Conservation (phyloP, 2,329 filamentous ascomycete genomes). For the Hymenoscyphus scutula region DNA sequence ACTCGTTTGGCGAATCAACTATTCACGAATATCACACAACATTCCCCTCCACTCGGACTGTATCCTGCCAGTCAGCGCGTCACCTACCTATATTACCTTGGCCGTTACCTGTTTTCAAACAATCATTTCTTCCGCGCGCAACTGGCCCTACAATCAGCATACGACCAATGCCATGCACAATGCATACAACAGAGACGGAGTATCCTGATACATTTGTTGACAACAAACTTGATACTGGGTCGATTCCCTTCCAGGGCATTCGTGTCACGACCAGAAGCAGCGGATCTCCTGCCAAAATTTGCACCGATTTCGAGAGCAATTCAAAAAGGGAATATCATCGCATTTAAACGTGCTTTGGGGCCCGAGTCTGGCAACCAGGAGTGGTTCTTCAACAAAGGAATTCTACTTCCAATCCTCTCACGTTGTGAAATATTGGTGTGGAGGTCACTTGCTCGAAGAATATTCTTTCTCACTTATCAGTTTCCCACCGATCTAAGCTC, state of each 20-base stretch:
- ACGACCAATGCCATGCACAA: constrained; percentile 72
- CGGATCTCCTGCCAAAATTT: constrained; percentile 64
- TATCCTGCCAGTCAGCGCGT: constrained; percentile 87
- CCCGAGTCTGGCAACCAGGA: constrained; percentile 51
- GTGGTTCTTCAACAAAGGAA: constrained; percentile 74
- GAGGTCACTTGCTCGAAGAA: constrained; percentile 75
- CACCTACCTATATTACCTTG: constrained; percentile 92
- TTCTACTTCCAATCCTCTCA: constrained; percentile 73
- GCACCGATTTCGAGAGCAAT: constrained; percentile 71
- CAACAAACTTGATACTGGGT: constrained; percentile 79
- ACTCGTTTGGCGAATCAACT: constrained; percentile 82
- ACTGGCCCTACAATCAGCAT: constrained; percentile 73
- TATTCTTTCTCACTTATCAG: constrained; percentile 76
- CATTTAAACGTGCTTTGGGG: constrained; percentile 69
- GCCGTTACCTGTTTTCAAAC: constrained; percentile 83
- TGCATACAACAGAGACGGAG: constrained; percentile 72
- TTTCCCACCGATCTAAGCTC: constrained; percentile 56
- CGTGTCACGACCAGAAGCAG: constrained; percentile 68
- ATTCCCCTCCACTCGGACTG: constrained; percentile 74
- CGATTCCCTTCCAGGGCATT: constrained; percentile 71
- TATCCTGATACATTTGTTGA: constrained; percentile 81
- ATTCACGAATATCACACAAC: constrained; percentile 81
- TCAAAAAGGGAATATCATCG: constrained; percentile 68
- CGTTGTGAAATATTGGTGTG: constrained; percentile 79
- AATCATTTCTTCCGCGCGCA: constrained; percentile 78